Conservation (phyloP, 768 basidiomycete species). For the Tephrocybe rancida region DNA sequence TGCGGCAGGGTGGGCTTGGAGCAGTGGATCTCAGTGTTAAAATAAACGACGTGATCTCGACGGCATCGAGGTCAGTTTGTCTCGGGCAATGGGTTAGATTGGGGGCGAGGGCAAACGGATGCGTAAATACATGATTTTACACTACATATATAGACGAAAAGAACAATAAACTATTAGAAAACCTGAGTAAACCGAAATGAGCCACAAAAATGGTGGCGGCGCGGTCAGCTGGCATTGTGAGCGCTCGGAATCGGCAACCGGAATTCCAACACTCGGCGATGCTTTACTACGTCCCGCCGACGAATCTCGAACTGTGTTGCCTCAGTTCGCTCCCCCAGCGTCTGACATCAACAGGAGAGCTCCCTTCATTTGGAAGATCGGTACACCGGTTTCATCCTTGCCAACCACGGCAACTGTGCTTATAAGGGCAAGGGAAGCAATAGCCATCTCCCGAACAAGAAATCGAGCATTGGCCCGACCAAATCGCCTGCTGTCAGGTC, state of each 20-base stretch:
- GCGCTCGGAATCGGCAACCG: too few relatives aligned
- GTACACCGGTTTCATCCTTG: conserved; percentile 59
- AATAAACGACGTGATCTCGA: too few relatives aligned
- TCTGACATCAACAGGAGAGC: conserved; percentile 70
- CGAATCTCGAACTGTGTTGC: conserved; percentile 71
- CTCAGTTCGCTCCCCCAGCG: conserved; percentile 65
- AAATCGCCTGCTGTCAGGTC: conserved; percentile 49
- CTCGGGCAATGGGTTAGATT: too few relatives aligned
- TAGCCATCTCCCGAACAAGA: conserved; percentile 44
- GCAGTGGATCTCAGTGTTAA: conserved; percentile 77
- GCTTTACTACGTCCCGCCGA: conserved; percentile 81
- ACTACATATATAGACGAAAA: too few relatives aligned
- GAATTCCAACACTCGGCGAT: too few relatives aligned
- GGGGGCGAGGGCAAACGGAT: too few relatives aligned
- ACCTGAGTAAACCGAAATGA: too few relatives aligned
- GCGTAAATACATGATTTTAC: too few relatives aligned
- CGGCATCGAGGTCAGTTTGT: too few relatives aligned
- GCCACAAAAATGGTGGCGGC: too few relatives aligned
- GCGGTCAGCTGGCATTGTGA: too few relatives aligned
- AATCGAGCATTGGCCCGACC: conserved; percentile 45
- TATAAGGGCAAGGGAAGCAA: conserved; percentile 41
- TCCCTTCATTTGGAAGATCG: conserved; percentile 85
- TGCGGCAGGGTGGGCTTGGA: conserved; percentile 86
- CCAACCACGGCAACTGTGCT: conserved; percentile 39
- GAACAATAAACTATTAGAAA: too few relatives aligned